Percentiles rank a stretch among this genome's conserved stretches.
Evolutionary conservation across 352 stramenopile species (phyloP).

Genomic region (Phytopythium helicoides): DNA sequence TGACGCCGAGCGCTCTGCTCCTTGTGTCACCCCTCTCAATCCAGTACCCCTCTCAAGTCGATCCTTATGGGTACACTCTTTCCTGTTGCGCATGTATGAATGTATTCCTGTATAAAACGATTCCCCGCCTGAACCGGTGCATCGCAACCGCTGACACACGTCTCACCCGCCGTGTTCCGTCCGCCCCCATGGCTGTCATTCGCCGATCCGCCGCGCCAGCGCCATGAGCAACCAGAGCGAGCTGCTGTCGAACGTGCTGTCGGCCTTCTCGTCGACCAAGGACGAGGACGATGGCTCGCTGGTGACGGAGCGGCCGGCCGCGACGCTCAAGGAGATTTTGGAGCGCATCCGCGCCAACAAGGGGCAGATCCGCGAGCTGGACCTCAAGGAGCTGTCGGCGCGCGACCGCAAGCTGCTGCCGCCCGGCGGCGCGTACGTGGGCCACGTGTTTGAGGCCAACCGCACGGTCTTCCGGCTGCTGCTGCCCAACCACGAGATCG

Average conservation of each 20-base stretch:
- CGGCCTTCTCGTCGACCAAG: constrained; percentile 25
- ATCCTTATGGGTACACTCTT: too few relatives aligned
- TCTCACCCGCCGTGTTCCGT: too few relatives aligned
- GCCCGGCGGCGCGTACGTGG: constrained; percentile 38
- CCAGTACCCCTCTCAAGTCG: too few relatives aligned
- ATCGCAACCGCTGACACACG: too few relatives aligned
- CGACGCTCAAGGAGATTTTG: constrained; percentile 50
- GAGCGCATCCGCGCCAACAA: constrained; percentile 56
- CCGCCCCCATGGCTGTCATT: too few relatives aligned
- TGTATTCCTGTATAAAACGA: too few relatives aligned
- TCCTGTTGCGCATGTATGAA: too few relatives aligned
- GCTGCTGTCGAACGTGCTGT: constrained; percentile 35
- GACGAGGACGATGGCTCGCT: constrained; percentile 26
- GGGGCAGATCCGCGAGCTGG: constrained; percentile 47
- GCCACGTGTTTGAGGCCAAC: constrained; percentile 51
- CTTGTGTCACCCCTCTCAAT: too few relatives aligned
- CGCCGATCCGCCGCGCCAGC: too few relatives aligned
- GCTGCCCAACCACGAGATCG: constrained; percentile 53
- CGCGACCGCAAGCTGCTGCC: constrained; percentile 39
- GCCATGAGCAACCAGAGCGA: constrained; percentile 5
- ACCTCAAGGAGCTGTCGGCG: constrained; percentile 53
- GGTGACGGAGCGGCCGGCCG: constrained; percentile 30
- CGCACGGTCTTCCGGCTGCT: constrained; percentile 38
- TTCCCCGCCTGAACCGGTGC: too few relatives aligned
- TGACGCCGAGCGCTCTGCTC: too few relatives aligned